Conservation (phyloP, 441 rosid species). For the Pelargonium fulgidum region DNA sequence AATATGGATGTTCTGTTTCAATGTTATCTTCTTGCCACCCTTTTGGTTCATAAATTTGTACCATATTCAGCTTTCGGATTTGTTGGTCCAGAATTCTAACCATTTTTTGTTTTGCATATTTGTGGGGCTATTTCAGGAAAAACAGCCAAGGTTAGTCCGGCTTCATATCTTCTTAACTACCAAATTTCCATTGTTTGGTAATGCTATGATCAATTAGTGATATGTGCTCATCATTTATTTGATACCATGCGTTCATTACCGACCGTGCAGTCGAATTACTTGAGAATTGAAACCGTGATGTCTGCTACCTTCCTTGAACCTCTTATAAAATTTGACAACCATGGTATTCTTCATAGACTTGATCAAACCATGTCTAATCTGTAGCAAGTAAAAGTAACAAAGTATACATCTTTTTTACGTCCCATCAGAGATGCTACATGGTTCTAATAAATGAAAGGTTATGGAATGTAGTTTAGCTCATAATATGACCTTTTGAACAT, state of each 20-base stretch:
- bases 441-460: too few relatives aligned
- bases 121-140: slow-evolving; percentile 41
- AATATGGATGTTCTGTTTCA: background rate
- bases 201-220: slow-evolving; percentile 12
- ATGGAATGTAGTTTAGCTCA: too few relatives aligned
- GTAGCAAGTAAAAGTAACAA: too few relatives aligned
- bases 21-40: background rate
- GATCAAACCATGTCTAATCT: too few relatives aligned
- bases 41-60: slow-evolving; percentile 17
- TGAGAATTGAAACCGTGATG: too few relatives aligned
- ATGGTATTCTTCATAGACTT: too few relatives aligned
- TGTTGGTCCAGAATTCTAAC: slow-evolving; percentile 23
- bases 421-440: too few relatives aligned
- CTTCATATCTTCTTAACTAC: background rate
- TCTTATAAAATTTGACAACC: too few relatives aligned
- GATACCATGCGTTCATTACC: background rate
- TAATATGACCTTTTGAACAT: background rate
- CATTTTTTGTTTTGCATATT: slow-evolving; percentile 22
- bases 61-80: slow-evolving; percentile 13
- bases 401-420: too few relatives aligned
- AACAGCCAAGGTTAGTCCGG: slow-evolving; percentile 42
- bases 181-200: background rate
- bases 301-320: too few relatives aligned
- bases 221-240: background rate
- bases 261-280: too few relatives aligned